Evolutionary conservation across 1,284 basidiomycete genomes (phyloP).

Genomic region (Moesziomyces globuligerus): DNA sequence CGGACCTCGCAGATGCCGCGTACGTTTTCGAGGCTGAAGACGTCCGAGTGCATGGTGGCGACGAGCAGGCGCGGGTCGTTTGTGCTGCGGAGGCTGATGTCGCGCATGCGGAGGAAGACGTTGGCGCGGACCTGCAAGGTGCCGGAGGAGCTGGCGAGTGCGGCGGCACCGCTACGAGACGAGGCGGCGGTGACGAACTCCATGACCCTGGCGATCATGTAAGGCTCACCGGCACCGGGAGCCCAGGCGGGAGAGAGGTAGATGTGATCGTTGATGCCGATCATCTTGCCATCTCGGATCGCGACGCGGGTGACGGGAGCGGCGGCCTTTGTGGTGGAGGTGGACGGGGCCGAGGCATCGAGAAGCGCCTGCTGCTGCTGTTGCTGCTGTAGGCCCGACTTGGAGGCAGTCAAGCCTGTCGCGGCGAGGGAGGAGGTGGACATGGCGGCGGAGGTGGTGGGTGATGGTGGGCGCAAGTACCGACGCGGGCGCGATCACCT

Average conservation of each 20-base stretch:
- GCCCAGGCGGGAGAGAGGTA: slow-evolving; percentile 92
- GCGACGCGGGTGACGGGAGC: slow-evolving; percentile 50
- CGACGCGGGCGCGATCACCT: too few species aligned
- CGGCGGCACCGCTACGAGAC: slow-evolving; percentile 74
- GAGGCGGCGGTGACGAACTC: slow-evolving; percentile 87
- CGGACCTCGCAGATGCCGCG: slow-evolving; percentile 90
- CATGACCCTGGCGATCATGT: slow-evolving; percentile 93
- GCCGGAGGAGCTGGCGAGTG: slow-evolving; percentile 71
- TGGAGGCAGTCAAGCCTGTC: slow-evolving; percentile 47
- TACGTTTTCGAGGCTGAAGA: slow-evolving; percentile 89
- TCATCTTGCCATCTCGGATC: slow-evolving; percentile 54
- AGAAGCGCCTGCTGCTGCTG: slow-evolving; percentile 47
- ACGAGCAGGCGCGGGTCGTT: slow-evolving; percentile 88
- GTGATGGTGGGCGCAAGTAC: not conserved
- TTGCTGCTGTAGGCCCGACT: slow-evolving; percentile 36
- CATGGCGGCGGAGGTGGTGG: slow-evolving; percentile 14
- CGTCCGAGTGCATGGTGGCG: slow-evolving; percentile 93
- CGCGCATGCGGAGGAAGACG: slow-evolving; percentile 90
- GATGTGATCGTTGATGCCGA: slow-evolving; percentile 78
- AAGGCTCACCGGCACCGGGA: slow-evolving; percentile 83
- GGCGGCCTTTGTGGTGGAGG: slow-evolving; percentile 31
- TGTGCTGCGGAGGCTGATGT: slow-evolving; percentile 83
- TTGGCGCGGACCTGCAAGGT: slow-evolving; percentile 78
- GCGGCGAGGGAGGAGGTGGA: slow-evolving; percentile 39
- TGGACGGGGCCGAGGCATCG: slow-evolving; percentile 30